Base-by-base conservation (phyloP, 2,329 filamentous ascomycete genomes). In the Colletotrichum siamense region DNA sequence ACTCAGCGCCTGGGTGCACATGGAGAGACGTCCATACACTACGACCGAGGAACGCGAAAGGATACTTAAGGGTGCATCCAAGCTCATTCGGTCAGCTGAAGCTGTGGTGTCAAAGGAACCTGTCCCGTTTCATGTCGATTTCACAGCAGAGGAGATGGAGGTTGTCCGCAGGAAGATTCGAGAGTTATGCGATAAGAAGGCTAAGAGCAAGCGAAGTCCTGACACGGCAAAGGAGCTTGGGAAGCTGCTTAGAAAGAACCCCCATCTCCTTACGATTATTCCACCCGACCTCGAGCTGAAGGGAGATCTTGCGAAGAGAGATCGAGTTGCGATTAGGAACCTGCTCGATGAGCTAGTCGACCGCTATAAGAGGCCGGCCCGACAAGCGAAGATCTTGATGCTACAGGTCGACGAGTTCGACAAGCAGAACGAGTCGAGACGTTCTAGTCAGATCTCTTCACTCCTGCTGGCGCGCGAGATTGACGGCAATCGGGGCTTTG, bases 381-480 rank as follows among this genome's bases (percentile, higher is more conserved):
- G 65, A 9, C 61, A 79, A 1, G 80, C 81, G 4, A 77, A 78
- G 0, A 75, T 81, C 0, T 78, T 88, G 2, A 82, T 82, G 6
- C 55, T 88, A 0, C 79, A 82, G 59, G 79, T 80, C 16, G 82
- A 84, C 26, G 79, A 84, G 5, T 72, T 73, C 4, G 81, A 84
- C 44, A 75, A 77, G 55, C 81, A 80, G 16, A 80, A 79, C 15
- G 80, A 82, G 12, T 74, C 79, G 1, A 71, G 77, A 4, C 83
- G 84, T 7, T 79, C 81, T 1, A 81, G 81, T 24, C 81, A 81
- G 8, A 66, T 89, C 1, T 81, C 87, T 0, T 83, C 85, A 0
- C 79, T 92, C 5, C 82, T 91, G 0, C 79, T 90, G 5, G 86
- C 88, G 1, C 86, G 91, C 12, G 89, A 91, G 79, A 81, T 90